Percentiles rank a stretch among this genome's conserved stretches.
These are phyloP conservation scores for Suhomyces atakaporum DNA, from an alignment of 1,139 yeast genomes.

Conservation along the genomic window DNA sequence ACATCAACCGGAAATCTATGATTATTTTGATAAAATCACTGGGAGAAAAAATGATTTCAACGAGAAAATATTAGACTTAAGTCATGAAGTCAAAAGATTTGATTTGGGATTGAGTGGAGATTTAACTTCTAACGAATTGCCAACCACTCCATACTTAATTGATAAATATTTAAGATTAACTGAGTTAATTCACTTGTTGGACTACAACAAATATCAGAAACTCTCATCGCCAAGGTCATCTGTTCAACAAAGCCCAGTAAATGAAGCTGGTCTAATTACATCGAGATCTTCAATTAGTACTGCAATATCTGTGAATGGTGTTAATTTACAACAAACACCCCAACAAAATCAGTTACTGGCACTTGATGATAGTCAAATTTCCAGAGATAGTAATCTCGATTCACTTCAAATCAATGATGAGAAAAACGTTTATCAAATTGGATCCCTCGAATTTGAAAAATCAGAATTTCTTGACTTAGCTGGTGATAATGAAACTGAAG, in stretches of 20 bases:
- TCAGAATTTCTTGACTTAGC: constrained; percentile 48
- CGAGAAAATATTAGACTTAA: constrained; percentile 57
- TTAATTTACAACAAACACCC: constrained; percentile 5
- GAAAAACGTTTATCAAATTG: constrained; percentile 48
- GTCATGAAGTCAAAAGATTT: constrained; percentile 56
- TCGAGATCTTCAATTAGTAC: constrained; percentile 14
- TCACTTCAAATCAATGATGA: constrained; percentile 16
- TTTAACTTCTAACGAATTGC: constrained; percentile 54
- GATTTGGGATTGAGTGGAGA: constrained; percentile 50
- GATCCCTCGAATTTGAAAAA: constrained; percentile 57
- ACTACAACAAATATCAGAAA: constrained; percentile 18
- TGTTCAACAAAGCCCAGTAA: constrained; percentile 12
- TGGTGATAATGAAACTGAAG: constrained; percentile 50
- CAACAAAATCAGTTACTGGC: constrained; percentile 6
- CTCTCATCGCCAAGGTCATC: constrained; percentile 7
- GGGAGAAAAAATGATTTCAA: constrained; percentile 68
- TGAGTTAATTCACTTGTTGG: constrained; percentile 53
- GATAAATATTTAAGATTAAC: constrained; percentile 66
- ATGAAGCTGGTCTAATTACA: constrained; percentile 13
- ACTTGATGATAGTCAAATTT: constrained; percentile 4
- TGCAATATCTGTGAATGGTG: constrained; percentile 7
- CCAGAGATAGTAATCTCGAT: constrained; percentile 17
- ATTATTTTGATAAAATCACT: constrained; percentile 73
- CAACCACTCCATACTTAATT: constrained; percentile 67
- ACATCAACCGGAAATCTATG: constrained; percentile 59